A percentile compares a stretch with the other conserved stretches of the same genome.
These are phyloP conservation scores for Boletus edulis DNA, from an alignment of 768 basidiomycete genomes.

Conservation along the genomic window DNA sequence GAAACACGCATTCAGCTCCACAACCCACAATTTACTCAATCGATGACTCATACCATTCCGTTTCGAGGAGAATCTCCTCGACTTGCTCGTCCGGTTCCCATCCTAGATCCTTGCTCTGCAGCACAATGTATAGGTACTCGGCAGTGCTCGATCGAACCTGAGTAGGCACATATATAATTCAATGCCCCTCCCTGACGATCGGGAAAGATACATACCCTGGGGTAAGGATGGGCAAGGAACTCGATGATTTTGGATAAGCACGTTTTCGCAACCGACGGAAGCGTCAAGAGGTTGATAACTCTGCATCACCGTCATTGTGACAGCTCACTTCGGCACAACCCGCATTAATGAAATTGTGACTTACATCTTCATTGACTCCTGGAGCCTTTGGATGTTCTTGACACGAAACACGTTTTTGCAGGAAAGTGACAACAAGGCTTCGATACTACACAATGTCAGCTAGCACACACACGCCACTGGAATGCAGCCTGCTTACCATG, in stretches of 20 bases:
- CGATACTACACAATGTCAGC: conserved; percentile 42
- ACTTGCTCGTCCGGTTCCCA: conserved; percentile 57
- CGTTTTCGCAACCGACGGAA: conserved; percentile 42
- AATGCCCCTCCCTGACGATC: conserved; percentile 7
- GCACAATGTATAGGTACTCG: conserved; percentile 75
- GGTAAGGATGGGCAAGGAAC: conserved; percentile 80
- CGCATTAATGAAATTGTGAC: conserved; percentile 28
- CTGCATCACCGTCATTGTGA: conserved; percentile 38
- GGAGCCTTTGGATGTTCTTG: conserved; percentile 82
- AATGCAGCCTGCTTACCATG: conserved; percentile 44
- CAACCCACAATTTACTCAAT: conserved; percentile 8
- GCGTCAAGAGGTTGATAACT: conserved; percentile 58
- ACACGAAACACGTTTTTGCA: conserved; percentile 62
- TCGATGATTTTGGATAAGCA: conserved; percentile 45
- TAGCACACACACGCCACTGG: conserved; percentile 10
- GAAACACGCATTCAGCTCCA: conserved; percentile 28
- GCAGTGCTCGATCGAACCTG: conserved; percentile 81
- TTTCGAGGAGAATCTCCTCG: conserved; percentile 73
- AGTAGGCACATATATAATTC: conserved; percentile 4
- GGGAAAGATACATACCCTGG: conserved; percentile 53
- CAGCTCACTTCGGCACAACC: conserved; percentile 10
- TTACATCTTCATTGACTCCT: conserved; percentile 83
- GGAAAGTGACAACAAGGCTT: conserved; percentile 51
- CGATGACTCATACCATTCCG: conserved; percentile 63
- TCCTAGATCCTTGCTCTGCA: conserved; percentile 69